phyloP scores from a whole-genome alignment of 768 basidiomycete species.

The Crepidotus variabilis region DNA sequence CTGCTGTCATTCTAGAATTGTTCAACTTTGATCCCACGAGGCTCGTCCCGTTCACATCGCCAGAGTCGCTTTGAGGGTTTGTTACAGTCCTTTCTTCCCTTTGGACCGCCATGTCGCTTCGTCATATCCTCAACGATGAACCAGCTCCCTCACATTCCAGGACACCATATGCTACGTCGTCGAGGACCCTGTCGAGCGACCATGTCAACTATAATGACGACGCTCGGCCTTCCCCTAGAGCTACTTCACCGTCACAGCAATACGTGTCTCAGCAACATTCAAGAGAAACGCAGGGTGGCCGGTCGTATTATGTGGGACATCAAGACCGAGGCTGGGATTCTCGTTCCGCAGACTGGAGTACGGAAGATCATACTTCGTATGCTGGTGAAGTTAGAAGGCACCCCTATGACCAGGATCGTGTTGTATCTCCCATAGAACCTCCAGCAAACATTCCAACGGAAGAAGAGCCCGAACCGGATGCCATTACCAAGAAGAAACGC shows the following conservation, averaged over 20 bases:
- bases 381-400: slow-evolving; percentile 13
- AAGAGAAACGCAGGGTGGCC: slow-evolving; percentile 10
- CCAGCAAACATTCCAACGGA: slow-evolving; percentile 9
- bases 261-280: slow-evolving; percentile 14
- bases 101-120: slow-evolving; percentile 60
- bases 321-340: slow-evolving; percentile 51
- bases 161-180: slow-evolving; percentile 27
- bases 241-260: slow-evolving; percentile 18
- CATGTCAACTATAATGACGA: slow-evolving; percentile 18
- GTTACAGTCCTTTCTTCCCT: slow-evolving; percentile 1
- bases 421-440: slow-evolving; percentile 14
- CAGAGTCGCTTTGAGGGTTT: slow-evolving; percentile 8
- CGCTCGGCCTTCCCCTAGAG: slow-evolving; percentile 22
- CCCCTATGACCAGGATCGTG: slow-evolving; percentile 18
- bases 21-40: slow-evolving; percentile 33
- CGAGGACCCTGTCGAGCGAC: slow-evolving; percentile 17
- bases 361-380: slow-evolving; percentile 14
- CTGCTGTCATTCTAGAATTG: slow-evolving; percentile 16
- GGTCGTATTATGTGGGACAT: slow-evolving; percentile 23
- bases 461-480: slow-evolving; percentile 17
- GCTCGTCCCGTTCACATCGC: slow-evolving; percentile 9
- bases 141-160: slow-evolving; percentile 37
- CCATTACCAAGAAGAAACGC: slow-evolving; percentile 20
- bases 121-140: slow-evolving; percentile 77
- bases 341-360: slow-evolving; percentile 17